phyloP scores from a whole-genome alignment of 805 yeast genomes.

The Starmerella lactis-condensi region DNA sequence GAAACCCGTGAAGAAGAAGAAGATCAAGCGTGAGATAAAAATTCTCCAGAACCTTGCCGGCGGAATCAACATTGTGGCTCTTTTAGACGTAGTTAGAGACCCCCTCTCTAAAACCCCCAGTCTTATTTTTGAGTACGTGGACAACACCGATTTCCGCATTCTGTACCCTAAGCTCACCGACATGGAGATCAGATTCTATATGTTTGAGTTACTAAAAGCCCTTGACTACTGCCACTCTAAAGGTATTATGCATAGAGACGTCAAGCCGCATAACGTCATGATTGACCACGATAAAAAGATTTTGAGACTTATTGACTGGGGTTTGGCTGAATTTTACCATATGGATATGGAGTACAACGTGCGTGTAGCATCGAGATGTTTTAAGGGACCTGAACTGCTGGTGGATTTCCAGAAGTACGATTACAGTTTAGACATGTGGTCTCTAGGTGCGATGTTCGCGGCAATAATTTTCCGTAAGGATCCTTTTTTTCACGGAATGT shows the following conservation, averaged over 20 bases:
- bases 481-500: conserved; percentile 82
- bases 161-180: conserved; percentile 65
- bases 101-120: conserved; percentile 65
- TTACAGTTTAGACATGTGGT: conserved; percentile 79
- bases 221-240: conserved; percentile 77
- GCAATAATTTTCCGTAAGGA: conserved; percentile 75
- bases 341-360: conserved; percentile 79
- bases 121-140: conserved; percentile 64
- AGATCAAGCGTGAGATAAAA: conserved; percentile 77
- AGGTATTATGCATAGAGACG: conserved; percentile 92
- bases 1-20: conserved; percentile 84
- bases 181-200: conserved; percentile 62
- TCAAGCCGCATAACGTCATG: conserved; percentile 86
- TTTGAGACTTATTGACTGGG: conserved; percentile 81
- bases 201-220: conserved; percentile 64
- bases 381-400: conserved; percentile 79
- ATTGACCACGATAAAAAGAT: conserved; percentile 50
- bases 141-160: conserved; percentile 71
- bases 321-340: conserved; percentile 82
- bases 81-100: conserved; percentile 76
- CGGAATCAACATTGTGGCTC: conserved; percentile 62
- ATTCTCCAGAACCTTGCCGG: conserved; percentile 68
- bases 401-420: conserved; percentile 72
- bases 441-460: conserved; percentile 80
- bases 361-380: conserved; percentile 78